Evolutionary conservation across 2,329 filamentous ascomycete species (phyloP), one percentile per base, ranked within the genome.

Genomic region (Hypomyces perniciosus): DNA sequence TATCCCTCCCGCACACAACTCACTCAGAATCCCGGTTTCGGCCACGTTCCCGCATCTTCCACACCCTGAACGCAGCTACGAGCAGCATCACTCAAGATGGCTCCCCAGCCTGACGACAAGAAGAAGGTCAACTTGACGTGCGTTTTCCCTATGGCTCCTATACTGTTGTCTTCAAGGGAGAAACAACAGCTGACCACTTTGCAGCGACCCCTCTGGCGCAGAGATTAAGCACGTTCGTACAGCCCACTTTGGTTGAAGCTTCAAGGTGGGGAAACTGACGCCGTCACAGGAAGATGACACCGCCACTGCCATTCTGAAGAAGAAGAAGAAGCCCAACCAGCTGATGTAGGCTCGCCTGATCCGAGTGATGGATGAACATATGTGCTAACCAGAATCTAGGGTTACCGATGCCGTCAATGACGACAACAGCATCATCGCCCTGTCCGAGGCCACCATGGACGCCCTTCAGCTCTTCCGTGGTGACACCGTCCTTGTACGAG

Each of bases 281-380:
- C 54, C 31, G 39, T 41, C 57, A 53, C 65, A 95, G 85, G 85
- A 90, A 64, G 88, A 96, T 70, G 93, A 96, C 68, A 90, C 86
- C 56, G 84, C 93, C 48, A 99, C 93, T 42, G 93, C 93, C 61
- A 99, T 99, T 64, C 83, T 99, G 66, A 97, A 96, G 80, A 97
- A 97, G 83, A 99, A 99, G 87, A 99, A 99, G 91, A 99, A 99
- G 89, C 91, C 91, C 64, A 99, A 99, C 76, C 95, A 92, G 67
- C 76, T 99, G 71, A 95, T 99, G 90, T 95, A 79, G 71, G 85
- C 33, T 35, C 29, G 5, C 4, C n/a, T n/a, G 29, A 8, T 12
- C n/a, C 29, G 30, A 27, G 33, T 9, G 4, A 12, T 1, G 2
- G 28, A 33, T 20, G 2, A 38, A n/a, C 13, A 5, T 13, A 35